Conservation (phyloP, 2,329 filamentous ascomycete species). For the Trichoderma afroharzianum region DNA sequence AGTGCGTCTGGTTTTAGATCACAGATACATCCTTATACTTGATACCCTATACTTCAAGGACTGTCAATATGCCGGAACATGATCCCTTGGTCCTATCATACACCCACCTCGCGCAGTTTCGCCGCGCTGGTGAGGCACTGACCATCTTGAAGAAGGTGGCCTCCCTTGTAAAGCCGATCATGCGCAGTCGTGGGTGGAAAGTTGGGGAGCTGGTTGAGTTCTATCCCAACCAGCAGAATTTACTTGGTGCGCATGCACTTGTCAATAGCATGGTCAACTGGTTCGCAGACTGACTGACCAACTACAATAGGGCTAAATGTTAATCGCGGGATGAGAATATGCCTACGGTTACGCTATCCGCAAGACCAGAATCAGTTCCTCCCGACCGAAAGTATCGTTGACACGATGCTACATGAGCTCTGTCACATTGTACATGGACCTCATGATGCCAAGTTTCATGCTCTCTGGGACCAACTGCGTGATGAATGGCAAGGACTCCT, state of each 20-base stretch:
- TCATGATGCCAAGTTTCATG: slow-evolving; percentile 79
- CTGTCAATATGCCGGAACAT: slow-evolving; percentile 20
- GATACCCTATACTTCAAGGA: background rate
- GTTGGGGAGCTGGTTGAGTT: slow-evolving; percentile 81
- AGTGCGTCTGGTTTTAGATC: background rate
- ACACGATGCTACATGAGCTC: slow-evolving; percentile 93
- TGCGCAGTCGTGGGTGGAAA: slow-evolving; percentile 80
- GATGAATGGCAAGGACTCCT: slow-evolving; percentile 76
- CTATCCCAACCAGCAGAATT: slow-evolving; percentile 67
- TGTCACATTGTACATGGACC: slow-evolving; percentile 83
- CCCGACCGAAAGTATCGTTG: slow-evolving; percentile 72
- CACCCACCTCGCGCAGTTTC: slow-evolving; percentile 46
- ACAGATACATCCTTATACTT: background rate
- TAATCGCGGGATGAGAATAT: slow-evolving; percentile 73
- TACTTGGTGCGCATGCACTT: slow-evolving; percentile 55
- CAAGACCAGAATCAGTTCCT: slow-evolving; percentile 74
- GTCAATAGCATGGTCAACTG: slow-evolving; percentile 21
- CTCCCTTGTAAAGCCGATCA: slow-evolving; percentile 89
- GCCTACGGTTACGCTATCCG: slow-evolving; percentile 74
- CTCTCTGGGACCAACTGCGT: slow-evolving; percentile 83
- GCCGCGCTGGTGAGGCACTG: slow-evolving; percentile 48
- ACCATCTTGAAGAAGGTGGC: slow-evolving; percentile 73
- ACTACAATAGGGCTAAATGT: slow-evolving; percentile 63
- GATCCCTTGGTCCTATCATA: slow-evolving; percentile 47
- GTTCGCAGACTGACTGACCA: background rate